A percentile compares a stretch with the other conserved stretches of the same genome.
Conservation (phyloP, 345 rosid genomes). For the Sonneratia caseolaris region DNA sequence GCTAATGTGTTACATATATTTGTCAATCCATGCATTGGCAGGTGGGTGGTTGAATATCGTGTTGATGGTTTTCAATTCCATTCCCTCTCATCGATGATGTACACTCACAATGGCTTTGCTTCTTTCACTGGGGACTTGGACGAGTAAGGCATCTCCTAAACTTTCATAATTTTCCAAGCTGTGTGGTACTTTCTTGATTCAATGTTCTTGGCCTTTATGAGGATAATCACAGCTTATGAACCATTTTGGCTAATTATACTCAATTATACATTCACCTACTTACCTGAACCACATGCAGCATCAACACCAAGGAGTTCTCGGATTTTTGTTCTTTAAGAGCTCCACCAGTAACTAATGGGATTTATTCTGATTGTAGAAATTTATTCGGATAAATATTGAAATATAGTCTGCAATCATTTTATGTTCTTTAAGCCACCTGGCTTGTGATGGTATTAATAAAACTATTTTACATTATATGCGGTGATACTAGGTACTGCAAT, state of each 20-base stretch:
- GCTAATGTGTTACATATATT: conserved; percentile 12
- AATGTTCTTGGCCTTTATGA: neutral
- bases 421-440: neutral
- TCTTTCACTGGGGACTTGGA: conserved; percentile 65
- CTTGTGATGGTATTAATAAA: neutral
- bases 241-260: neutral
- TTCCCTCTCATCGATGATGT: conserved; percentile 88
- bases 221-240: neutral
- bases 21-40: conserved; percentile 33
- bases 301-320: neutral
- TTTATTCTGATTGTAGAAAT: neutral
- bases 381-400: neutral
- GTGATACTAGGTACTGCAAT: conserved; percentile 75
- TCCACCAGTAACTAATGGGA: neutral
- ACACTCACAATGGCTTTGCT: conserved; percentile 93
- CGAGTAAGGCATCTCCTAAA: conserved; percentile 48
- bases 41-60: conserved; percentile 91
- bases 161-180: neutral
- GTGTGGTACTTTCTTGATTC: neutral
- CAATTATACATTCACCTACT: neutral
- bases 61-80: conserved; percentile 95
- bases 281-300: neutral
- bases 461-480: conserved; percentile 8
- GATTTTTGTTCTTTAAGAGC: neutral
- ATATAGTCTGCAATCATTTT: neutral